Evolutionary conservation across 257 asterid species (phyloP), one percentile per base, ranked within the genome.

Genomic region (Lycium barbarum): DNA sequence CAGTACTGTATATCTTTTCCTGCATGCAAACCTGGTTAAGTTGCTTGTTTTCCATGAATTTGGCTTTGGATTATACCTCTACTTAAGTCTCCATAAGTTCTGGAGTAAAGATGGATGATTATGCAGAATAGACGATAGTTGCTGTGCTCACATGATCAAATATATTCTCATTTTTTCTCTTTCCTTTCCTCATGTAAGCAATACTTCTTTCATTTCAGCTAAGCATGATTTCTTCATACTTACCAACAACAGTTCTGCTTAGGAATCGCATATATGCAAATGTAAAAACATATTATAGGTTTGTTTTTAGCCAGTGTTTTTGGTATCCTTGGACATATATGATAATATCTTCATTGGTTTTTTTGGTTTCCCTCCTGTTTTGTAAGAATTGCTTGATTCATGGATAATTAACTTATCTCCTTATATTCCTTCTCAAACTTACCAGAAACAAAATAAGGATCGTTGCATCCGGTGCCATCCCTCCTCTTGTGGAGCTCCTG

Each of bases 401-500:
- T 35, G 18, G 87, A 14, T 83, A 53, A 26, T 76, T 17, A 40
- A 47, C 79, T 84, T 89, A 66, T 85, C 85, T 45, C 84, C 49
- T 70, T 65, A 47, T 76, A 51, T 62, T 79, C 26, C 78, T 85
- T 81, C 83, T 51, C 82, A 67, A 62, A 15, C 80, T 79, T 72
- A 81, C 45, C 94, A 95, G 98, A 89, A 95, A 94, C 94, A 95
- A 95, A 93, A 87, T 90, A 86, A 87, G 87, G 88, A 94, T 93
- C 20, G 98, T 95, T 38, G 83, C 93, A 38, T 90, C 93, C 68
- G 98, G 98, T 70, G 97, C 95, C 22, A 84, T 95, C 83, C 92
- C 96, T 33, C 95, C 94, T 80, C 98, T 95, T 7, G 90, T 95
- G 85, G 97, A 94, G 71, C 94, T 95, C 84, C 95, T 95, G 89